A percentile compares a stretch with the other conserved stretches of the same genome.
phyloP scores from a whole-genome alignment of 305 asterid species.

The Solanum hybrid region DNA sequence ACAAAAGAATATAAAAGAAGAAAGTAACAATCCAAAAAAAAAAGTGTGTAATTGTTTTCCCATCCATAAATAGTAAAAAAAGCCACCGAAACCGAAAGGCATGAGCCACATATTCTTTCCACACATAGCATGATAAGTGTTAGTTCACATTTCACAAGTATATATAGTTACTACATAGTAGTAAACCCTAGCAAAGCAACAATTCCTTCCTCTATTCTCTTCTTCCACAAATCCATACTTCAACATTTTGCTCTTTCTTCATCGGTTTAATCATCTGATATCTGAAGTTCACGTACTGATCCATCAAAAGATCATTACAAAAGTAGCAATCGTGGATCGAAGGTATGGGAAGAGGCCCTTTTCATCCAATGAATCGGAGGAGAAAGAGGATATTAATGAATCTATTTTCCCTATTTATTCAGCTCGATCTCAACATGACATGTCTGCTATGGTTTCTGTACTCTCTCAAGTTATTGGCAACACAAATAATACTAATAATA shows the following conservation, averaged over 20 bases:
- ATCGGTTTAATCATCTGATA: neutral
- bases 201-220: neutral
- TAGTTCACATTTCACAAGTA: neutral
- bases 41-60: neutral
- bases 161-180: neutral
- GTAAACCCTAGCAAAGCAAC: neutral
- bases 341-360: constrained; percentile 69
- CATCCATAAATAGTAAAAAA: neutral
- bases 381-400: constrained; percentile 14
- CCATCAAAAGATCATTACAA: neutral
- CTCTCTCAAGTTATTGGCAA: constrained; percentile 79
- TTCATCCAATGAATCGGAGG: constrained; percentile 36
- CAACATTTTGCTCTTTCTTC: neutral
- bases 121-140: neutral
- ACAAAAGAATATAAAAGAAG: neutral
- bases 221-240: neutral
- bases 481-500: constrained; percentile 9
- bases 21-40: neutral
- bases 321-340: constrained; percentile 19
- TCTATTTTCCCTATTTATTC: constrained; percentile 37
- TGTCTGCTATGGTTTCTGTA: constrained; percentile 70
- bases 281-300: neutral
- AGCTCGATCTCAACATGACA: constrained; percentile 62
- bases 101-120: neutral
- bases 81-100: neutral